Conservation (phyloP, 139 green algal species). For the Volvox africanus region DNA sequence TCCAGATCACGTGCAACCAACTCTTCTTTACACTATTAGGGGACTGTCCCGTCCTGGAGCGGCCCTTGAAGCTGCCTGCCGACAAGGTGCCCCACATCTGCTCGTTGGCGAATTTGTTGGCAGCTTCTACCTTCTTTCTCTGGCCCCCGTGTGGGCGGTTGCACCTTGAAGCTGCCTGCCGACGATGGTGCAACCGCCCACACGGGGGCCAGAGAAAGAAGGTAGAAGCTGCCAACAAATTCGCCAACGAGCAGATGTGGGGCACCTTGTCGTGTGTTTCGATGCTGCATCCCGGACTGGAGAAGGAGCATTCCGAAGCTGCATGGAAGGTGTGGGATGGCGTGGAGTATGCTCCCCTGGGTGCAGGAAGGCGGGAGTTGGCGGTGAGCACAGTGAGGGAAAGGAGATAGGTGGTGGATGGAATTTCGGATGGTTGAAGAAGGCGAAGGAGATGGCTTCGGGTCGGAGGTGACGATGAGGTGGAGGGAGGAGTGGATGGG, state of each 20-base stretch:
- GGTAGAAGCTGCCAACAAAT: slow-evolving; percentile 18
- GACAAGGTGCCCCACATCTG: slow-evolving; percentile 58
- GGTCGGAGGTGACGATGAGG: neutral
- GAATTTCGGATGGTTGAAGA: no score
- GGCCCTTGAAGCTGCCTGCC: no score
- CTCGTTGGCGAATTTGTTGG: slow-evolving; percentile 47
- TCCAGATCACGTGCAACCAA: no score
- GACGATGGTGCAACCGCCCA: slow-evolving; percentile 48
- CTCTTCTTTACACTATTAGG: no score
- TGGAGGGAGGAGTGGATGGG: neutral
- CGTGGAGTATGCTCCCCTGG: neutral
- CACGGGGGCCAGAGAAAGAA: slow-evolving; percentile 23
- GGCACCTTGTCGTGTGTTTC: slow-evolving; percentile 56
- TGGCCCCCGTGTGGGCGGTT: neutral
- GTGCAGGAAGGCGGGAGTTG: neutral
- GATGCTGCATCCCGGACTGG: slow-evolving; percentile 48
- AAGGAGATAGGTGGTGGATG: neutral
- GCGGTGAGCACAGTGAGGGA: neutral
- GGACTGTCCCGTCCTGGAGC: no score
- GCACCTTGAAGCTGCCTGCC: no score
- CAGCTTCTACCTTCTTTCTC: slow-evolving; percentile 42
- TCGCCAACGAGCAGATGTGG: slow-evolving; percentile 57
- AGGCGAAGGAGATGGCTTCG: neutral
- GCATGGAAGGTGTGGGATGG: neutral
- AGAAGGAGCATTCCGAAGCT: slow-evolving; percentile 23